phyloP scores from a whole-genome alignment of 202 grass and related monocot species.

The Bolboschoenoplectus hybrid region DNA sequence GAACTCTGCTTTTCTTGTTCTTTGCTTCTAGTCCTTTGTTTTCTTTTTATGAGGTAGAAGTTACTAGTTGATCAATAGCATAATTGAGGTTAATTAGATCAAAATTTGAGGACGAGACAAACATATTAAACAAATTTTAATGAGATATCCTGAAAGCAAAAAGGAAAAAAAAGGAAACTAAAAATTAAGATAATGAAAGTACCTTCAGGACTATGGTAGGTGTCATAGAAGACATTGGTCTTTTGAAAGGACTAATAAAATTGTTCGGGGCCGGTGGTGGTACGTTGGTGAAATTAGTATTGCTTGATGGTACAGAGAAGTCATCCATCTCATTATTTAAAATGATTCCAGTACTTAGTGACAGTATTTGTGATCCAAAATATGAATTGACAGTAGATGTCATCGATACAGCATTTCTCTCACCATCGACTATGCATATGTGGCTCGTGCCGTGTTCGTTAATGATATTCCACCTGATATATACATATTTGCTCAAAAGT shows the following conservation, averaged over 20 bases:
- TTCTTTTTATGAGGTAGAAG: not conserved
- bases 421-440: conserved; percentile 64
- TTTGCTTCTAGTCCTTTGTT: not conserved
- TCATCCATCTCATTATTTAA: conserved; percentile 99
- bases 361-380: conserved; percentile 79
- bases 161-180: not conserved
- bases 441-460: conserved; percentile 90
- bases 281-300: conserved; percentile 41
- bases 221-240: conserved; percentile 87
- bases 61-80: not conserved
- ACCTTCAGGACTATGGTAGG: conserved; percentile 82
- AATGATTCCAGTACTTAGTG: conserved; percentile 71
- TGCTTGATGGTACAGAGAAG: conserved; percentile 73
- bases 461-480: conserved; percentile 84
- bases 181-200: conserved; percentile 9
- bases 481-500: conserved; percentile 4
- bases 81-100: not conserved
- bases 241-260: conserved; percentile 74
- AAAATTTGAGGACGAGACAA: not conserved
- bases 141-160: conserved; percentile 7
- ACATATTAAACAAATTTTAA: not conserved
- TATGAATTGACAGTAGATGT: conserved; percentile 81
- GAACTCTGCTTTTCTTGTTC: not conserved
- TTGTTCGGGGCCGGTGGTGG: conserved; percentile 67
- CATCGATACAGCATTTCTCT: conserved; percentile 85